Percentiles rank a stretch among this genome's conserved stretches.
These are phyloP conservation scores for Cryptococcus hybrid DNA, from an alignment of 1,284 basidiomycete species.

Conservation along the genomic window DNA sequence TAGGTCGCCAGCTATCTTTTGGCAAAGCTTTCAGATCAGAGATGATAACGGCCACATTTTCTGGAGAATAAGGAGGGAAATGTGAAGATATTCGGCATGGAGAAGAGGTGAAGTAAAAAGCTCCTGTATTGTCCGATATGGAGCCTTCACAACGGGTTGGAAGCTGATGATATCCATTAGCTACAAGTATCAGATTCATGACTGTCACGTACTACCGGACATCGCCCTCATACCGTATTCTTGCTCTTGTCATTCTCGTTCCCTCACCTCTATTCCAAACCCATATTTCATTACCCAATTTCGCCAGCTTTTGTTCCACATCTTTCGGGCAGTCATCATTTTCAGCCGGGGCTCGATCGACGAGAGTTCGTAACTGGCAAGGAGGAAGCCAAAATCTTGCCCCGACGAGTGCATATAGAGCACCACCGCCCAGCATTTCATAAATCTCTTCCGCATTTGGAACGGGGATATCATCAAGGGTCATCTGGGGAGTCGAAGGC, in stretches of 20 bases:
- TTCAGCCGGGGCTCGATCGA: slow-evolving; percentile 19
- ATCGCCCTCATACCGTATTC: slow-evolving; percentile 36
- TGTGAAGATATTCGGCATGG: slow-evolving; percentile 36
- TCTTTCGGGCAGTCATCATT: slow-evolving; percentile 19
- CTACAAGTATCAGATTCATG: too few species aligned
- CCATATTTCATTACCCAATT: slow-evolving; percentile 39
- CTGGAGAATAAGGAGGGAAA: slow-evolving; percentile 32
- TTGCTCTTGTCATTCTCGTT: slow-evolving; percentile 22
- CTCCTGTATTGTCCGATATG: slow-evolving; percentile 18
- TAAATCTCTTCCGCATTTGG: slow-evolving; percentile 10
- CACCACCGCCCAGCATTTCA: slow-evolving; percentile 40
- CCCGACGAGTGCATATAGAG: slow-evolving; percentile 37
- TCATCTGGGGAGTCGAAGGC: slow-evolving; percentile 19
- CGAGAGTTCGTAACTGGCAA: slow-evolving; percentile 20
- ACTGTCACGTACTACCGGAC: slow-evolving; percentile 28
- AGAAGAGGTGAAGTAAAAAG: slow-evolving; percentile 24
- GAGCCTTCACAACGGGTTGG: slow-evolving; percentile 25
- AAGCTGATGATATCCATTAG: slow-evolving; percentile 19
- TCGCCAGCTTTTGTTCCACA: slow-evolving; percentile 17
- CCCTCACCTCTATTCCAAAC: slow-evolving; percentile 24
- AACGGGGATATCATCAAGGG: slow-evolving; percentile 9
- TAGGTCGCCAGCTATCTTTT: slow-evolving; percentile 26
- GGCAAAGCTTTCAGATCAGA: slow-evolving; percentile 8
- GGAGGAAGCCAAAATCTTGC: slow-evolving; percentile 35
- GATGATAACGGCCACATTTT: slow-evolving; percentile 23